Evolutionary conservation across 2,329 filamentous ascomycete genomes (phyloP).

Genomic region (Alternaria incomplexa): DNA sequence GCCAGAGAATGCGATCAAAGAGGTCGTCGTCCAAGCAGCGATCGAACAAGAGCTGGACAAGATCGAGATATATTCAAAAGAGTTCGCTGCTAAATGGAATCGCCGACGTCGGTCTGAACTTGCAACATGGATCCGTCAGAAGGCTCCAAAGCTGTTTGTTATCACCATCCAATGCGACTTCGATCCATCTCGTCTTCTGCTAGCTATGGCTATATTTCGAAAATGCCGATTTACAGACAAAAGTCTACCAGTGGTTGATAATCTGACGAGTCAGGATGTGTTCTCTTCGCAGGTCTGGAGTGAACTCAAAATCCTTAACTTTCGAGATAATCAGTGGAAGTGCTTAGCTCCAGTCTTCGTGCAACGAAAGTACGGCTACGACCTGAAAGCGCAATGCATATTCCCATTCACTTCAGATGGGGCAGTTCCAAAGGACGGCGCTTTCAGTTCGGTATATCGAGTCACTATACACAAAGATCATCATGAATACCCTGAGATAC

Average conservation of each 20-base stretch:
- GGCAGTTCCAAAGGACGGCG: neutral
- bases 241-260: neutral
- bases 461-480: slow-evolving; percentile 14
- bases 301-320: neutral
- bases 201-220: neutral
- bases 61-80: neutral
- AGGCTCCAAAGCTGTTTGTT: neutral
- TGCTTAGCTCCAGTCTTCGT: slow-evolving; percentile 18
- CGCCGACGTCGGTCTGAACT: neutral
- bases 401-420: slow-evolving; percentile 14
- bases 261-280: neutral
- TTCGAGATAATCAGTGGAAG: slow-evolving; percentile 21
- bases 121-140: neutral
- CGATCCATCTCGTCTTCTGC: neutral
- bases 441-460: slow-evolving; percentile 13
- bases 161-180: neutral
- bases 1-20: neutral
- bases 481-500: neutral
- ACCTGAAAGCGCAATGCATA: slow-evolving; percentile 9
- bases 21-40: neutral
- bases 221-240: neutral
- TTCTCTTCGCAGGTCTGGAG: slow-evolving; percentile 2
- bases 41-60: neutral
- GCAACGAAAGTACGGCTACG: neutral
- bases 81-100: neutral